Percentiles rank a stretch among this genome's conserved stretches.
phyloP scores from a whole-genome alignment of 2,329 filamentous ascomycete genomes.

The Daldinia eschscholtzii region DNA sequence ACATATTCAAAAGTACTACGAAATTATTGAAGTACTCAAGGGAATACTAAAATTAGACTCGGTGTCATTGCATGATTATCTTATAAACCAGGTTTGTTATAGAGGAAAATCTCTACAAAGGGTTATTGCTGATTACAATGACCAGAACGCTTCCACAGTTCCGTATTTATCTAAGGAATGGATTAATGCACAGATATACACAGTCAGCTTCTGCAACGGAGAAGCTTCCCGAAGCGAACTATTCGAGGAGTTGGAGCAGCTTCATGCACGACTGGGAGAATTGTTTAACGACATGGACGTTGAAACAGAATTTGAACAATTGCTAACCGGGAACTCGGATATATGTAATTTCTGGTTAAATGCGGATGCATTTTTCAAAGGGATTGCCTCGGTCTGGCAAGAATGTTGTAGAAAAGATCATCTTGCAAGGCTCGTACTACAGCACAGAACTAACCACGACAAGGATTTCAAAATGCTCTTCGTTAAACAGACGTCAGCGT shows the following conservation, averaged over 20 bases:
- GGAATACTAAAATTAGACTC: background rate
- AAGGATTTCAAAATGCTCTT: background rate
- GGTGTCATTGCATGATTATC: background rate
- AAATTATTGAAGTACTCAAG: background rate
- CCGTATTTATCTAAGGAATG: background rate
- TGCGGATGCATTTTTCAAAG: background rate
- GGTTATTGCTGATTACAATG: background rate
- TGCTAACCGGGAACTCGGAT: background rate
- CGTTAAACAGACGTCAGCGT: background rate
- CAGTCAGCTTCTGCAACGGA: constrained; percentile 1
- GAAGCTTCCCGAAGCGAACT: background rate
- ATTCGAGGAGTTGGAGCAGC: background rate
- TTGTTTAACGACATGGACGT: background rate
- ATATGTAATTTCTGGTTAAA: background rate
- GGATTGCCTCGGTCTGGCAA: background rate
- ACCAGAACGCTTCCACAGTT: background rate
- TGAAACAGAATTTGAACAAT: background rate
- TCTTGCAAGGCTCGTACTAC: background rate
- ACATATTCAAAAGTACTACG: background rate
- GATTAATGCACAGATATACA: background rate
- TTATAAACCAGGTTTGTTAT: background rate
- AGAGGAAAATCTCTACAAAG: background rate
- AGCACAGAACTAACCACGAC: background rate
- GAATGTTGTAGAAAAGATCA: background rate
- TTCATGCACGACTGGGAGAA: background rate